A percentile compares a stretch with the other conserved stretches of the same genome.
Conservation (phyloP, 2,329 filamentous ascomycete genomes). For the Aspergillus neotritici region DNA sequence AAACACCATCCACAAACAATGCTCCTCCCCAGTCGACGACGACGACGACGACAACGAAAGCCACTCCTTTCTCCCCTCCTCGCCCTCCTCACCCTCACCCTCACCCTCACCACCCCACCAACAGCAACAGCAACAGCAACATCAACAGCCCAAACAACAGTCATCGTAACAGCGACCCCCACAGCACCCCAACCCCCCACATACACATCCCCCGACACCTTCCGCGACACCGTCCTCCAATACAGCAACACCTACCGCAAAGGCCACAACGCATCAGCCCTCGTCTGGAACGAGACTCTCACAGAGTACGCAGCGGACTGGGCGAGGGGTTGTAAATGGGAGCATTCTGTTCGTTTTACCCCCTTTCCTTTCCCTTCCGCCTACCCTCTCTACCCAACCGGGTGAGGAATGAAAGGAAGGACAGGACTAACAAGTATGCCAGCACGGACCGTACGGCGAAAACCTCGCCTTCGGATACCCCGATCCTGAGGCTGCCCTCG, state of each 20-base stretch:
- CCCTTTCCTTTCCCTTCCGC: no score
- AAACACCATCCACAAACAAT: background rate
- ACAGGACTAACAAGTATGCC: constrained; percentile 2
- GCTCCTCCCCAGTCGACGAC: background rate
- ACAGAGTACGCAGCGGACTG: constrained; percentile 51
- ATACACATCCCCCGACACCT: constrained; percentile 41
- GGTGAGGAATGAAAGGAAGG: no score
- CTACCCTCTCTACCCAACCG: background rate
- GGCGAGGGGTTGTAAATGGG: constrained; percentile 40
- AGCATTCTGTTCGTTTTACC: constrained; percentile 33
- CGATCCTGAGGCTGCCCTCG: constrained; percentile 55
- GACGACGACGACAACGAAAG: no score
- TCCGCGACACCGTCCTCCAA: constrained; percentile 54
- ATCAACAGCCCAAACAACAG: constrained; percentile 13
- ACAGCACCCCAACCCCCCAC: constrained; percentile 27
- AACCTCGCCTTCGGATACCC: constrained; percentile 65
- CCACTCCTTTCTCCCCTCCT: constrained; percentile 3
- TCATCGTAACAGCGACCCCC: constrained; percentile 22
- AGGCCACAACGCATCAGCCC: constrained; percentile 54
- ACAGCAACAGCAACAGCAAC: background rate
- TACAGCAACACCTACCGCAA: constrained; percentile 61
- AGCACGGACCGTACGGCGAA: constrained; percentile 63
- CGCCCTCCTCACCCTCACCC: background rate
- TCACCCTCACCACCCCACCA: constrained; percentile 6
- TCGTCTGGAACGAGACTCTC: constrained; percentile 63